phyloP scores from a whole-genome alignment of 148 eudicot species.

The Vaccinium darrowii region DNA sequence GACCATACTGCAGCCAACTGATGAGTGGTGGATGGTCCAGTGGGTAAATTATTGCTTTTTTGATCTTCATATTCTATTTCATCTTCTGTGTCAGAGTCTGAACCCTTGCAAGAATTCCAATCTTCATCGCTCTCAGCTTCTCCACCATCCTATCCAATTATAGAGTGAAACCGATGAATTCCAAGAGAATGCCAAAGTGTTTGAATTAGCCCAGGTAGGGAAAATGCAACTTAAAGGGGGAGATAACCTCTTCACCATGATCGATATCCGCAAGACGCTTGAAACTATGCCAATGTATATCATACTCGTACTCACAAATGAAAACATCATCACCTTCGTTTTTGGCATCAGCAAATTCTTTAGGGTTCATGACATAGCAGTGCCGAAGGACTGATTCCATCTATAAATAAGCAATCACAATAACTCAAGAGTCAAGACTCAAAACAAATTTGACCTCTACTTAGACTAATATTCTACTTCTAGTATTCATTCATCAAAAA shows the following conservation, averaged over 20 bases:
- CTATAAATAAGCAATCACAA: slow-evolving; percentile 38
- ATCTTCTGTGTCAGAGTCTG: slow-evolving; percentile 65
- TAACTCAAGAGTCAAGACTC: background rate
- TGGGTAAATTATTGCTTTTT: slow-evolving; percentile 35
- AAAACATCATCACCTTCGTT: slow-evolving; percentile 96
- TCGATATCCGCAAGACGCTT: slow-evolving; percentile 85
- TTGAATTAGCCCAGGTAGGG: background rate
- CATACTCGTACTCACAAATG: slow-evolving; percentile 93
- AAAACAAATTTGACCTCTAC: background rate
- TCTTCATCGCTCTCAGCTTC: slow-evolving; percentile 69
- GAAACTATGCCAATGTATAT: slow-evolving; percentile 84
- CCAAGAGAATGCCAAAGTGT: slow-evolving; percentile 7
- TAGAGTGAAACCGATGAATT: slow-evolving; percentile 21
- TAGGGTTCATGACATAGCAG: slow-evolving; percentile 85
- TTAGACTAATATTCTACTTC: background rate
- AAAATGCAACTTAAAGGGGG: background rate
- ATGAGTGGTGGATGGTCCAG: slow-evolving; percentile 43
- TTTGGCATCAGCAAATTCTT: slow-evolving; percentile 62
- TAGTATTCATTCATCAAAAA: background rate
- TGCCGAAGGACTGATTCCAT: slow-evolving; percentile 92
- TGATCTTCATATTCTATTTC: slow-evolving; percentile 74
- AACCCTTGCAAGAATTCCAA: slow-evolving; percentile 49
- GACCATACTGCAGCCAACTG: slow-evolving; percentile 79
- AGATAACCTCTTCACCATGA: slow-evolving; percentile 54
- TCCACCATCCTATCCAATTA: slow-evolving; percentile 55